A percentile compares a stretch with the other conserved stretches of the same genome.
Evolutionary conservation across 202 grass and related monocot species (phyloP).

Genomic region (Alloteropsis angusta): DNA sequence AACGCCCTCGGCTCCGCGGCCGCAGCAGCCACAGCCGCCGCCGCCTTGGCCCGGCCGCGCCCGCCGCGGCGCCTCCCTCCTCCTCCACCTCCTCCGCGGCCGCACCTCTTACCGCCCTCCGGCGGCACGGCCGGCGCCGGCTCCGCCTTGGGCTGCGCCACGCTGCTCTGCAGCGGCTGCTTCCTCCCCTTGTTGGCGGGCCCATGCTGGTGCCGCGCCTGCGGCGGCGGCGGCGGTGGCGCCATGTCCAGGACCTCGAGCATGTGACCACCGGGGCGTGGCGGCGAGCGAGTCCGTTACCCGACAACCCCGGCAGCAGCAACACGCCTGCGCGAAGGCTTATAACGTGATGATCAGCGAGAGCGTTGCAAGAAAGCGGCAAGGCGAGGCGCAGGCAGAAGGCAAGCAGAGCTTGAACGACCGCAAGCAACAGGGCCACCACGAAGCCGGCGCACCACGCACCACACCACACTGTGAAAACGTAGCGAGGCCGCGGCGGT

Average conservation of each 20-base stretch:
- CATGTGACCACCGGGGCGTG: slow-evolving; percentile 23
- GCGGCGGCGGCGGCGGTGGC: slow-evolving; percentile 27
- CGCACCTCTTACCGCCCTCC: slow-evolving; percentile 54
- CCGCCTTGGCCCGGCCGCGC: slow-evolving; percentile 25
- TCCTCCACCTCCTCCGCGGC: slow-evolving; percentile 28
- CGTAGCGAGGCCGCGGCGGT: neutral
- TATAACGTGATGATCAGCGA: slow-evolving; percentile 34
- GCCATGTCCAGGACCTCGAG: slow-evolving; percentile 56
- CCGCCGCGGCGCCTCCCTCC: slow-evolving; percentile 55
- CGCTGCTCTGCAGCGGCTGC: slow-evolving; percentile 82
- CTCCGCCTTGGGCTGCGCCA: slow-evolving; percentile 69
- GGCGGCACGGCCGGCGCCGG: slow-evolving; percentile 1
- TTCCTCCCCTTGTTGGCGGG: slow-evolving; percentile 31
- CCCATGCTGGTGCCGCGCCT: slow-evolving; percentile 15
- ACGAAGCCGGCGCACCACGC: neutral
- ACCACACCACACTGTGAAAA: neutral
- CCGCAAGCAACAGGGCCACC: neutral
- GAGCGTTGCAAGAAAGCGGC: neutral
- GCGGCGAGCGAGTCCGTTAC: slow-evolving; percentile 18
- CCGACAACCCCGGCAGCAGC: slow-evolving; percentile 27
- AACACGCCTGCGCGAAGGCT: slow-evolving; percentile 24
- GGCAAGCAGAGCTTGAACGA: neutral
- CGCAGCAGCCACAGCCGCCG: neutral
- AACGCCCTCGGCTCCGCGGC: neutral
- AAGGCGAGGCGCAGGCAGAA: neutral